Evolutionary conservation across 257 asterid genomes (phyloP).

Genomic region (Ocimum tenuiflorum): DNA sequence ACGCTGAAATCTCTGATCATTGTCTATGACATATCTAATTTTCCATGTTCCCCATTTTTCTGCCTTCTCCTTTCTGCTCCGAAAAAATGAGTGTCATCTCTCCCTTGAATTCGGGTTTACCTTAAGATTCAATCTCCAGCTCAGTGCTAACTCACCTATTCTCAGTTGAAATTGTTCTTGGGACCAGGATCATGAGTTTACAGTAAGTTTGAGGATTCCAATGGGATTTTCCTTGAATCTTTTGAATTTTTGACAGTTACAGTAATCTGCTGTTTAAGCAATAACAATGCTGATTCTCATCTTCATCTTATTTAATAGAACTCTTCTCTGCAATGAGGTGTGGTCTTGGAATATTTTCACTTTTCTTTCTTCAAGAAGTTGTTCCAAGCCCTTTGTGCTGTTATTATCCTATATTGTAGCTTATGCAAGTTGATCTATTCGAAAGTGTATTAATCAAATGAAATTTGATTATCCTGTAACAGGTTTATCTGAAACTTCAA

Average conservation of each 20-base stretch:
- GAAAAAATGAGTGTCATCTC: neutral
- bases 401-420: neutral
- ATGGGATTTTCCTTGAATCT: neutral
- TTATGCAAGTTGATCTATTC: conserved; percentile 3
- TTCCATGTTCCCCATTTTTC: too few relatives aligned
- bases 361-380: neutral
- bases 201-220: neutral
- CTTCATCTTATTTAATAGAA: neutral
- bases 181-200: neutral
- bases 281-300: neutral
- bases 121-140: neutral
- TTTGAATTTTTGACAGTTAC: neutral
- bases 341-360: neutral
- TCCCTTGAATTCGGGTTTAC: neutral
- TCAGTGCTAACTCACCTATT: neutral
- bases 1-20: neutral
- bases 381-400: neutral
- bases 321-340: neutral
- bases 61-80: neutral
- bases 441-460: neutral
- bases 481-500: conserved; percentile 88
- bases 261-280: neutral
- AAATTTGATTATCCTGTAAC: conserved; percentile 22
- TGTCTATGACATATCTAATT: neutral
- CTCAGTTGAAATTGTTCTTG: neutral